Evolutionary conservation across 202 grass and related monocot genomes (phyloP).

Genomic region (Miscanthus sacchariflorus): DNA sequence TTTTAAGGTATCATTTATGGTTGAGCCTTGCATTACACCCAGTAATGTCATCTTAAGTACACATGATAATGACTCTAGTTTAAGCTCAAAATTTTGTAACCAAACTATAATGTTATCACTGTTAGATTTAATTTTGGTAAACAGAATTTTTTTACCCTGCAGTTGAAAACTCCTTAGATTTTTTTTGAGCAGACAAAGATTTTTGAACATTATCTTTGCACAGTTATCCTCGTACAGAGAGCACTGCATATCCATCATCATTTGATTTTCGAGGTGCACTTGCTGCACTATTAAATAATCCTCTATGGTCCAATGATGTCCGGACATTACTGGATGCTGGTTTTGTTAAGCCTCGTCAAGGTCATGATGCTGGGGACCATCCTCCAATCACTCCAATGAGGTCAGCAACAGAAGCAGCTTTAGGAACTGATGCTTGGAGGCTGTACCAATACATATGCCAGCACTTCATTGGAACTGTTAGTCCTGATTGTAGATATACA

Average conservation of each 20-base stretch:
- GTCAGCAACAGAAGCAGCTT: conserved; percentile 80
- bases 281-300: conserved; percentile 69
- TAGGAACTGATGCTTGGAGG: conserved; percentile 94
- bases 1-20: not conserved
- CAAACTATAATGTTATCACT: not conserved
- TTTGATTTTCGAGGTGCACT: conserved; percentile 93
- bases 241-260: conserved; percentile 88
- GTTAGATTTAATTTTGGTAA: conserved; percentile 4
- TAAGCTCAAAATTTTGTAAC: conserved; percentile 24
- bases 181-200: not conserved
- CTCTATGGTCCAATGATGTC: conserved; percentile 80
- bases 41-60: not conserved
- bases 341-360: conserved; percentile 78
- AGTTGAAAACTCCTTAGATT: conserved; percentile 26
- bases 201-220: conserved; percentile 39
- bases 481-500: conserved; percentile 88
- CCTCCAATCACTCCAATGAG: conserved; percentile 96
- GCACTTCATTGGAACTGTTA: conserved; percentile 91
- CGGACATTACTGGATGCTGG: conserved; percentile 72
- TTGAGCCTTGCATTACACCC: conserved; percentile 23
- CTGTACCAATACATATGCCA: conserved; percentile 96
- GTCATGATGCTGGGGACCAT: conserved; percentile 95
- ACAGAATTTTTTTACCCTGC: not conserved
- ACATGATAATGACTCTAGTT: conserved; percentile 12
- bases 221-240: conserved; percentile 98